Evolutionary conservation across 208 protist species (phyloP), one percentile per base, ranked within the genome.

Genomic region (Leishmania gerbilli): DNA sequence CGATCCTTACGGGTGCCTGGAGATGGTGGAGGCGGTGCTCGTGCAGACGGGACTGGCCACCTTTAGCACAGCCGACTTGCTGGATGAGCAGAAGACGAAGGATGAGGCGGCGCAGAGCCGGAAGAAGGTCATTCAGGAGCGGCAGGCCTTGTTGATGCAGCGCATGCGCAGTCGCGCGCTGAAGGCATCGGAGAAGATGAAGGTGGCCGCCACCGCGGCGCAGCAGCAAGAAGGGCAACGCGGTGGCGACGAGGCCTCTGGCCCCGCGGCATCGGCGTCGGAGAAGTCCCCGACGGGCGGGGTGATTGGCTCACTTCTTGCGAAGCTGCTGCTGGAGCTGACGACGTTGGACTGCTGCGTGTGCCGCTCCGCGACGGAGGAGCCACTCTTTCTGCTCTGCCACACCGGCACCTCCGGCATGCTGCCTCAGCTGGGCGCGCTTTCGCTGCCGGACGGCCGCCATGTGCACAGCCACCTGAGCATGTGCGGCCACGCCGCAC

Each of bases 401-500:
- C 87, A 91, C 83, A 90, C 74, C n/a, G 82, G 88, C 71, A 87
- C 86, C 37, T 93, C 91, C 7, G 87, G 85, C 51, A 81, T 84
- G 19, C 85, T 96, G 45, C 76, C 64, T 45, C 80, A 84, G 40
- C 74, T 90, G 42, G 77, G 74, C n/a, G 55, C 78, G 0, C 78
- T 72, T 34, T 9, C 55, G 37, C 76, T 92, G 42, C 84, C 83
- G 5, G 79, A 88, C 64, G 74, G 55, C 2, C 81, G 84, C 49
- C 77, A 71, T 55, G 37, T 92, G n/a, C 87, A 93, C 83, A 82
- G 77, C 58, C 88, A 94, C 87, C 77, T 94, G 45, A 68, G 84
- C 76, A 65, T 90, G 42, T 96, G 92, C 71, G 92, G 92, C 55
- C 92, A 96, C 81, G 89, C 85, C 17, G 90, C 89, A 15, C 92